Conservation (phyloP, 805 yeast genomes). For the Wickerhamomyces bisporus region DNA sequence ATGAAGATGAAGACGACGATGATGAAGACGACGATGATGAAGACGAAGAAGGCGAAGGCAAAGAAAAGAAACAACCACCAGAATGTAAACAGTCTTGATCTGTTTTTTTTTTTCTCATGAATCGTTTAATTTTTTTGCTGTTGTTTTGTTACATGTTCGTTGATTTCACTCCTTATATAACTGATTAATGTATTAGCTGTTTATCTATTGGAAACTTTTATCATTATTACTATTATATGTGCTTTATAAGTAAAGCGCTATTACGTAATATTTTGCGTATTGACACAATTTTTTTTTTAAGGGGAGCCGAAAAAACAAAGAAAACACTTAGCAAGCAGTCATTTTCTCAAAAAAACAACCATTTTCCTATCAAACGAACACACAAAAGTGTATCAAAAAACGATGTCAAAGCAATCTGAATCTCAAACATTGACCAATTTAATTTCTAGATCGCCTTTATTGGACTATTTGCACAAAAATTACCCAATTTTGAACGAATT, state of each 20-base stretch:
- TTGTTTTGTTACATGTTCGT: neutral
- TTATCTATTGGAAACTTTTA: too few relatives aligned
- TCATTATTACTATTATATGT: too few relatives aligned
- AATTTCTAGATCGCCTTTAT: neutral
- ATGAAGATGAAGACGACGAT: constrained; percentile 33
- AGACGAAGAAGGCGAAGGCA: constrained; percentile 28
- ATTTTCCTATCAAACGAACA: too few relatives aligned
- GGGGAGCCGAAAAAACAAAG: too few relatives aligned
- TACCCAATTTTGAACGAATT: constrained; percentile 1
- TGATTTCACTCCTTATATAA: too few relatives aligned
- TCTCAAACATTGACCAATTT: neutral
- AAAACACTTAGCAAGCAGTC: too few relatives aligned
- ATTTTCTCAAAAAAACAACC: too few relatives aligned
- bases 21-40: constrained; percentile 36
- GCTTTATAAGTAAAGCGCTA: too few relatives aligned
- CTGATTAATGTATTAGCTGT: too few relatives aligned
- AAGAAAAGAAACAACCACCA: constrained; percentile 27
- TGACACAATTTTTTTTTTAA: too few relatives aligned
- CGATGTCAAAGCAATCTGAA: neutral
- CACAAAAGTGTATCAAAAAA: too few relatives aligned
- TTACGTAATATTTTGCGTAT: too few relatives aligned
- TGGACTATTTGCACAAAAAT: neutral
- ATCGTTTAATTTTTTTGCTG: constrained; percentile 2
- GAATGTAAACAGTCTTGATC: constrained; percentile 12
- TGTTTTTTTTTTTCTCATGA: constrained; percentile 11